phyloP scores from a whole-genome alignment of 2,329 filamentous ascomycete genomes.

The Shiraia sp. region DNA sequence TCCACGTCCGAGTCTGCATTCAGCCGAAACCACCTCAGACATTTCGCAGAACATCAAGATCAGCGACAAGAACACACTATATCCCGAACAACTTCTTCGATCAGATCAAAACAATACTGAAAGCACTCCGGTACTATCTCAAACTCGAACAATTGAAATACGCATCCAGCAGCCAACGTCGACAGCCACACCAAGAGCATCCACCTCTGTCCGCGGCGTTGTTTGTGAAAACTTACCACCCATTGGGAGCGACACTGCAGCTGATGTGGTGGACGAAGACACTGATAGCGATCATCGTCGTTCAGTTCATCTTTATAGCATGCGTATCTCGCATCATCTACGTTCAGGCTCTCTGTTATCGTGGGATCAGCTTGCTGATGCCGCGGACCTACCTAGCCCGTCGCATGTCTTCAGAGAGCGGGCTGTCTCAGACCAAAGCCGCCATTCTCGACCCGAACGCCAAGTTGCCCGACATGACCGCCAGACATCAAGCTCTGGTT shows the following conservation, averaged over 20 bases:
- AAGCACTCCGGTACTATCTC: background rate
- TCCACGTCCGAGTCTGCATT: slow-evolving; percentile 14
- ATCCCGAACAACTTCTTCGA: background rate
- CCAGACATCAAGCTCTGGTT: slow-evolving; percentile 43
- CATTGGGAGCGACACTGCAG: background rate
- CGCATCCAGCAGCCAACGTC: slow-evolving; percentile 25
- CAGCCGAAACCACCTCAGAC: slow-evolving; percentile 17
- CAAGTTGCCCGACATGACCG: slow-evolving; percentile 26
- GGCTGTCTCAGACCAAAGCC: slow-evolving; percentile 25
- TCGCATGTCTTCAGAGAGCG: slow-evolving; percentile 18
- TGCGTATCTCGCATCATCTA: slow-evolving; percentile 52
- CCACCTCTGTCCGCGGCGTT: slow-evolving; percentile 13
- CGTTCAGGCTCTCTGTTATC: slow-evolving; percentile 47
- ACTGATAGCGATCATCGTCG: slow-evolving; percentile 24
- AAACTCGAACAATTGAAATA: slow-evolving; percentile 16
- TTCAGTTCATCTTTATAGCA: slow-evolving; percentile 48
- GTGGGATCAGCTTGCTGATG: slow-evolving; percentile 37
- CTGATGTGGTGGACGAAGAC: slow-evolving; percentile 8
- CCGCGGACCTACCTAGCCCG: slow-evolving; percentile 20
- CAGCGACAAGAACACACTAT: too few species aligned
- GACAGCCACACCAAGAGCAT: slow-evolving; percentile 16
- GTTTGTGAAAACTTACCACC: slow-evolving; percentile 11
- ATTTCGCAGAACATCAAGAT: too few species aligned
- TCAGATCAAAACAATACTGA: background rate
- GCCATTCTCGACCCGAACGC: slow-evolving; percentile 8